Percentiles rank a stretch among this genome's conserved stretches.
These are phyloP conservation scores for Agapanthus africanus DNA, from an alignment of 106 monocot species.

Conservation along the genomic window DNA sequence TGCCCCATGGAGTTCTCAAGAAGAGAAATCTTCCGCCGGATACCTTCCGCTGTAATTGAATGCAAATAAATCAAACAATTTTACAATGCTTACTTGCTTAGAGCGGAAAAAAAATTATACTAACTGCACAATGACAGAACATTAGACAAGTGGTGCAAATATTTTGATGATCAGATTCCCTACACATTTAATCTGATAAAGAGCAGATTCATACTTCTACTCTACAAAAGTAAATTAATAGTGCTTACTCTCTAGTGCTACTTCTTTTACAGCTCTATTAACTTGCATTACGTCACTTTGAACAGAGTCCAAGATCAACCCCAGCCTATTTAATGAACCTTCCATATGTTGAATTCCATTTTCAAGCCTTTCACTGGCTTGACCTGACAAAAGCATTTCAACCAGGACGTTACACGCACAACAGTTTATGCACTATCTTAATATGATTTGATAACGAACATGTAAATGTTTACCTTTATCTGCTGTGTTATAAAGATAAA, in stretches of 20 bases:
- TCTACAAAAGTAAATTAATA: not conserved
- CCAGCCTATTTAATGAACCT: conserved; percentile 54
- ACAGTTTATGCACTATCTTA: not conserved
- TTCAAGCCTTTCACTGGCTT: conserved; percentile 69
- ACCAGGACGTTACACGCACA: not conserved
- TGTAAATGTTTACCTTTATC: not conserved
- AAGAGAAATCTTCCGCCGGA: conserved; percentile 63
- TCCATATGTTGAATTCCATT: conserved; percentile 59
- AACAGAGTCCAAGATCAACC: conserved; percentile 59
- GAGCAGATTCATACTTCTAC: not conserved
- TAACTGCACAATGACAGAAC: not conserved
- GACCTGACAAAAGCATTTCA: conserved; percentile 33
- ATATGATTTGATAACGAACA: not conserved
- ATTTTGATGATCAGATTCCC: not conserved
- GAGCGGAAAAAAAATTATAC: not conserved
- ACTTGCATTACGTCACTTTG: conserved; percentile 80
- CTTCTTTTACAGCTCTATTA: conserved; percentile 69
- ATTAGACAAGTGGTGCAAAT: not conserved
- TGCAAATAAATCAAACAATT: conserved; percentile 5
- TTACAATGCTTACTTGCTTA: not conserved
- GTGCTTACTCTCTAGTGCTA: conserved; percentile 68
- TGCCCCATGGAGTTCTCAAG: conserved; percentile 60
- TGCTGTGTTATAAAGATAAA: not conserved
- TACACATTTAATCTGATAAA: not conserved
- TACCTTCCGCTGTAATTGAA: conserved; percentile 45